These are phyloP conservation scores for Gigaspora rosea DNA, from an alignment of 192 early-diverging fungal genomes.

Conservation along the genomic window DNA sequence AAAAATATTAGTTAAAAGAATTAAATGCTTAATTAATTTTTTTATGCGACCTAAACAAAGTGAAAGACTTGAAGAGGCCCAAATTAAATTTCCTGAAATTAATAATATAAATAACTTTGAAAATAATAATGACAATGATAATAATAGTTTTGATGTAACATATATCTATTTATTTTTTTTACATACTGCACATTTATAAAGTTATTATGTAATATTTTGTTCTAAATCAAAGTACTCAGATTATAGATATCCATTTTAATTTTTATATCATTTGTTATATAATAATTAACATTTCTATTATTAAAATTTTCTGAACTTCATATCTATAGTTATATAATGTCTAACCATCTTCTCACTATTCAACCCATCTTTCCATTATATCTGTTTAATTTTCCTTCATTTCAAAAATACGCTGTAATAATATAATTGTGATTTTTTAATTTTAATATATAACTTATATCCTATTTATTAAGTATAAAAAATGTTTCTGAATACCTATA, in stretches of 20 bases:
- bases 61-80: not conserved
- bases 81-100: not conserved
- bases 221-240: no score
- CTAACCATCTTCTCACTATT: no score
- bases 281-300: no score
- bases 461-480: not conserved
- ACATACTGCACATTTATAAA: no score
- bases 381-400: no score
- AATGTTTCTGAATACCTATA: not conserved
- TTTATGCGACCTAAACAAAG: not conserved
- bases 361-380: no score
- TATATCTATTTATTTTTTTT: not conserved
- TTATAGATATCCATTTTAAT: no score
- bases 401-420: not conserved
- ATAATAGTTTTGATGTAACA: not conserved
- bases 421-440: no score
- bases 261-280: no score
- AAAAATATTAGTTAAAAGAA: not conserved
- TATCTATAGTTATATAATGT: no score
- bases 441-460: not conserved
- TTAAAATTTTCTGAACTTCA: no score
- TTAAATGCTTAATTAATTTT: not conserved
- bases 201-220: not conserved
- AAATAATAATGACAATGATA: not conserved
- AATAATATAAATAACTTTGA: not conserved